Evolutionary conservation across 2,329 filamentous ascomycete species (phyloP).

Genomic region (Zymoseptoria pseudotritici): DNA sequence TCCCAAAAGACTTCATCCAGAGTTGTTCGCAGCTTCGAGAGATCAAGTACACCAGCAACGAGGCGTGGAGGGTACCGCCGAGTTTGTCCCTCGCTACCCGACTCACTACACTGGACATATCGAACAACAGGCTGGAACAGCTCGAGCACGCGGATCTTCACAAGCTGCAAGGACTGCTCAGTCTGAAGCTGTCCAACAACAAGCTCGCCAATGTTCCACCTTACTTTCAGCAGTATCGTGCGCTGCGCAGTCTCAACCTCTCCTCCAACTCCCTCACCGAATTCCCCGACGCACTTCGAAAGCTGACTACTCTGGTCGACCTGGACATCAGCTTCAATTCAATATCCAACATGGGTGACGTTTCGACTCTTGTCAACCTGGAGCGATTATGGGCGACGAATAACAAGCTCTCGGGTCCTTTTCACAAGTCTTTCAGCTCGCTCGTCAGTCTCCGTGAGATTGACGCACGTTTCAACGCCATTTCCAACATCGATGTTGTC

Average conservation of each 20-base stretch:
- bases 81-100: conserved; percentile 75
- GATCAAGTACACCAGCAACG: conserved; percentile 93
- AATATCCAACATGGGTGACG: conserved; percentile 69
- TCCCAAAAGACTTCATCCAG: conserved; percentile 94
- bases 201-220: conserved; percentile 68
- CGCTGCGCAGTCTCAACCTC: conserved; percentile 76
- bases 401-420: conserved; percentile 70
- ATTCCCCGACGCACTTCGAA: conserved; percentile 79
- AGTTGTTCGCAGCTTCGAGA: conserved; percentile 85
- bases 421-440: conserved; percentile 63
- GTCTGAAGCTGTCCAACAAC: conserved; percentile 91
- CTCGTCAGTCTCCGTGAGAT: conserved; percentile 77
- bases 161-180: conserved; percentile 67
- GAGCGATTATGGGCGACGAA: conserved; percentile 94
- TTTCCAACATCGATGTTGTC: conserved; percentile 81
- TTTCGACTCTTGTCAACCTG: conserved; percentile 69
- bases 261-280: conserved; percentile 85
- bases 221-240: conserved; percentile 74
- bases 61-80: conserved; percentile 74
- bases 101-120: conserved; percentile 85
- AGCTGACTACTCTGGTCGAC: conserved; percentile 76
- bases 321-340: conserved; percentile 95
- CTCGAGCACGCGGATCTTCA: conserved; percentile 78
- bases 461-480: conserved; percentile 87
- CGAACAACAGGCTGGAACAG: conserved; percentile 85